Evolutionary conservation across 306 rosid genomes (phyloP).

Genomic region (Trichosanthes truncata): DNA sequence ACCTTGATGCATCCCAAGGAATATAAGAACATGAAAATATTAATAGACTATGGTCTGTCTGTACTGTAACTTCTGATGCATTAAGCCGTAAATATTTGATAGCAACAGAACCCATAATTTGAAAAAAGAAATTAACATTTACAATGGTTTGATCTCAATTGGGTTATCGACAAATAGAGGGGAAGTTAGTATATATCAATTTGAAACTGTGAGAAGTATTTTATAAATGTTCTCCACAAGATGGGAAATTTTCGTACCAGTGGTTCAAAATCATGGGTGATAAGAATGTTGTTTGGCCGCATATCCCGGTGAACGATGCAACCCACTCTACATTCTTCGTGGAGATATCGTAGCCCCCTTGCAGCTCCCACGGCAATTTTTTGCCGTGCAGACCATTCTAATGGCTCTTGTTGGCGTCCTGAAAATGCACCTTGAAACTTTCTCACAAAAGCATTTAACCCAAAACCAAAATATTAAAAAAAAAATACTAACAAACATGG

Average conservation of each 20-base stretch:
- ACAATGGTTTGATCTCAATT: background rate
- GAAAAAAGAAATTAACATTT: background rate
- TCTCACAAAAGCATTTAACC: background rate
- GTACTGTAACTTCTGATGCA: background rate
- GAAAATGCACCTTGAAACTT: slow-evolving; percentile 17
- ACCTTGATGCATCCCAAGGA: no score
- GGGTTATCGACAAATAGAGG: background rate
- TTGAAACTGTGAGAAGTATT: no score
- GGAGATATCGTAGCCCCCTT: slow-evolving; percentile 92
- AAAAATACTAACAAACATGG: background rate
- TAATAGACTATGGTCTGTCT: background rate
- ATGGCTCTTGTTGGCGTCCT: slow-evolving; percentile 61
- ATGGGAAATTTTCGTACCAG: slow-evolving; percentile 35
- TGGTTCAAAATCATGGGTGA: slow-evolving; percentile 99
- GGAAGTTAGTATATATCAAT: background rate
- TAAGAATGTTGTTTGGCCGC: slow-evolving; percentile 98
- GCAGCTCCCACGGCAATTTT: slow-evolving; percentile 97
- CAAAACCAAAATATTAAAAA: background rate
- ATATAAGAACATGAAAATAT: background rate
- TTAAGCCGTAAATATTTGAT: background rate
- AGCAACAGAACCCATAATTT: background rate
- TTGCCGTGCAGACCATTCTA: slow-evolving; percentile 92
- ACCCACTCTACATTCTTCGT: slow-evolving; percentile 98
- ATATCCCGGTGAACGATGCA: slow-evolving; percentile 98
- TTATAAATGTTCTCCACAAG: background rate